A percentile compares a stretch with the other conserved stretches of the same genome.
These are phyloP conservation scores for Marchantia paleacea DNA, from an alignment of 225 moss, liverwort and hornwort species.

Conservation along the genomic window DNA sequence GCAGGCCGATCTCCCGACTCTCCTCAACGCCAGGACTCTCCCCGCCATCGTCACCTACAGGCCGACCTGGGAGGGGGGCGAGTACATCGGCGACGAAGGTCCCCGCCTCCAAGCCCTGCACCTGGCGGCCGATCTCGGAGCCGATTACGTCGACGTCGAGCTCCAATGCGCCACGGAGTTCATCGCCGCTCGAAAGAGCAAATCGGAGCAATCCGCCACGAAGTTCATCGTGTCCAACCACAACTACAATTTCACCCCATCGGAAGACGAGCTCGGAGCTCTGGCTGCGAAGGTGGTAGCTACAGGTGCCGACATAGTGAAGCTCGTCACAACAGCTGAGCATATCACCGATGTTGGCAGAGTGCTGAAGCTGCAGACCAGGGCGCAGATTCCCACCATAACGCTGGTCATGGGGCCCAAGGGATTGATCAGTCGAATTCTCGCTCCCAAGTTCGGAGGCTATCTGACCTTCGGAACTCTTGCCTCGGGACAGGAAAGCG, in stretches of 20 bases:
- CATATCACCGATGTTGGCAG: conserved; percentile 69
- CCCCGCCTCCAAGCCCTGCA: conserved; percentile 66
- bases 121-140: conserved; percentile 69
- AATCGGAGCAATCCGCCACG: conserved; percentile 33
- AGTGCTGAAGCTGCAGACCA: conserved; percentile 37
- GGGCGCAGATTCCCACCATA: conserved; percentile 65
- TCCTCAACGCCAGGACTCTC: conserved; percentile 58
- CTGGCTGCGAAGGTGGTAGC: conserved; percentile 59
- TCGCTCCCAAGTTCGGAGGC: conserved; percentile 86
- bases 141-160: conserved; percentile 85
- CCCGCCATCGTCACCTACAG: conserved; percentile 82
- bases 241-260: conserved; percentile 77
- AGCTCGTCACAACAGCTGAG: conserved; percentile 74
- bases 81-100: conserved; percentile 65
- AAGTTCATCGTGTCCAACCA: conserved; percentile 94
- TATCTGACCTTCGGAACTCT: conserved; percentile 86
- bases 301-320: conserved; percentile 82
- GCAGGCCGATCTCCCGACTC: conserved; percentile 55
- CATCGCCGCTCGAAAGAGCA: conserved; percentile 41
- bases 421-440: conserved; percentile 74
- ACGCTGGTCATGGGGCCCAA: conserved; percentile 74
- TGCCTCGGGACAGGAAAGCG: conserved; percentile 67
- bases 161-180: conserved; percentile 60
- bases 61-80: conserved; percentile 85
- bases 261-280: conserved; percentile 64